Base-by-base conservation (phyloP, 805 yeast genomes). In the Hanseniaspora clermontiae region DNA sequence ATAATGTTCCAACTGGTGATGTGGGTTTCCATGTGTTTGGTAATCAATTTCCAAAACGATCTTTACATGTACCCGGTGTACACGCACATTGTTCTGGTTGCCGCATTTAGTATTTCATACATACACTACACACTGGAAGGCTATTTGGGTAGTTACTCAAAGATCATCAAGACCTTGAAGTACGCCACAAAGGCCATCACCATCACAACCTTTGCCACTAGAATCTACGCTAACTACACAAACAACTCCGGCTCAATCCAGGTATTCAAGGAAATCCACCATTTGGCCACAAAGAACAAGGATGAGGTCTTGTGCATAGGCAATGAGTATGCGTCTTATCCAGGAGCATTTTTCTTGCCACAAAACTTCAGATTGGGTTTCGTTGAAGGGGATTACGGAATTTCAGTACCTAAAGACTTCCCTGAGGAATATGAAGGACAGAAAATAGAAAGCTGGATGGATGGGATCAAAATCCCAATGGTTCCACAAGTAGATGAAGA, bases 291-390 rank as follows among this genome's bases (percentile, higher is more conserved):
- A 9, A n/a, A 34, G 61, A 42, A 10, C 4, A 40, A 19, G 6
- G 15, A 14, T 20, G 15, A 47, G 1, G 83, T 80, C 61, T 83
- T 91, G 0, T 91, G 97, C 68, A 75, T 85, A n/a, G 97, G 96
- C 2, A 77, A 95, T 58, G 97, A 91, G 70, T 90, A 97, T 97
- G 88, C 87, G 64, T 85, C 91, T 65, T 90, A 73, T 68, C 96
- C 97, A 10, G 81, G 86, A 0, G 89, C 96, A 0, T 86, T 89
- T 66, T 87, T 90, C 65, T 70, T 91, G 27, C 82, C 86, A 3
- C 76, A 78, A 5, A 72, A 79, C 57, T 75, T 75, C 62, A 71
- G 96, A 61, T 70, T 88, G 27, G 73, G 73, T 62, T 91, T 87
- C 67, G 79, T 86, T 10, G 72, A 75, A 57, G 82, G 88, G 57